Evolutionary conservation across 2,329 filamentous ascomycete genomes (phyloP).

Genomic region (Diaporthe citrichinensis): DNA sequence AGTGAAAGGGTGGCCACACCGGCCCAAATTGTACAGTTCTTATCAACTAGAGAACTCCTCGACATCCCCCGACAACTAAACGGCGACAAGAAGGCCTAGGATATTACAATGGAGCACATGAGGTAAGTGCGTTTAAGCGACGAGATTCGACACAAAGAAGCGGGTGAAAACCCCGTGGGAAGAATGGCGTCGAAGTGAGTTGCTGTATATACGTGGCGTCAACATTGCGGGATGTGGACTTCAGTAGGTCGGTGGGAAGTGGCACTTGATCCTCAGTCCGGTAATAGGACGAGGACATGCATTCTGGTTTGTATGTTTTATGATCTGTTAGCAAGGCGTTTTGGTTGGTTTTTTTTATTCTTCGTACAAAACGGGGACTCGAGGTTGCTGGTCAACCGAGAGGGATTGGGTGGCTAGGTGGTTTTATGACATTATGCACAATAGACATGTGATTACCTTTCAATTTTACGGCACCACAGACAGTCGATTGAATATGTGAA

Average conservation of each 20-base stretch:
- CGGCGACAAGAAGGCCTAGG: not conserved
- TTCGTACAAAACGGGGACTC: not conserved
- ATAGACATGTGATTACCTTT: not conserved
- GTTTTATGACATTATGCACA: not conserved
- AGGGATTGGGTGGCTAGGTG: not conserved
- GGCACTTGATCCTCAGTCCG: not conserved
- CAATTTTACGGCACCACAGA: not conserved
- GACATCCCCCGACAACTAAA: not conserved
- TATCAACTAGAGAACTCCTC: not conserved
- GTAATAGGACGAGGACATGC: not conserved
- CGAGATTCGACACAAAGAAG: not conserved
- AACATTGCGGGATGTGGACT: not conserved
- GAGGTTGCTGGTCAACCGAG: constrained; percentile 5
- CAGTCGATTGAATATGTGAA: not conserved
- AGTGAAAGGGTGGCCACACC: constrained; percentile 3
- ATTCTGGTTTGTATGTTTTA: not conserved
- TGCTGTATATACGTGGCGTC: not conserved
- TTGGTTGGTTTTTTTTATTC: not conserved
- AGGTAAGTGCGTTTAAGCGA: not conserved
- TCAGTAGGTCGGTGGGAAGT: not conserved
- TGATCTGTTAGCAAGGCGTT: not conserved
- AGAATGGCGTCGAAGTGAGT: not conserved
- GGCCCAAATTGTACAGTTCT: constrained; percentile 22
- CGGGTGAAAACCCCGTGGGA: not conserved
- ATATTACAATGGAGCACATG: not conserved